These are phyloP conservation scores for Amborella trichopoda DNA, from an alignment of 164 flowering plant species.

Conservation along the genomic window DNA sequence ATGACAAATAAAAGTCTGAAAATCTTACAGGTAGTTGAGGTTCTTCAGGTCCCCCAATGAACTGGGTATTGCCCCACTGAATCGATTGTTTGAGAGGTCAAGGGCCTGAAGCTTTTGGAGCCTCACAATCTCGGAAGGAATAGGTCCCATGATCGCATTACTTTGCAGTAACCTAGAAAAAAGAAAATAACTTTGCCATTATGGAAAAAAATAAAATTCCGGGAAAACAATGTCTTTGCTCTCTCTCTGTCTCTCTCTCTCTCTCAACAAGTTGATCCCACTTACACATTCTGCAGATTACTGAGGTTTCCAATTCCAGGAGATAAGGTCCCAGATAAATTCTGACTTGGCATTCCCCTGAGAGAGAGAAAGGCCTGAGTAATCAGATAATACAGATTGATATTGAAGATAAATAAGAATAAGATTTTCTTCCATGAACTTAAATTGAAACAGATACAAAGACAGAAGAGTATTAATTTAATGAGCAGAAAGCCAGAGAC, in stretches of 20 bases:
- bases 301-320: constrained; percentile 73
- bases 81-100: constrained; percentile 74
- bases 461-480: background rate
- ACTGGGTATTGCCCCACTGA: constrained; percentile 63
- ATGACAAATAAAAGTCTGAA: no score
- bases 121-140: constrained; percentile 66
- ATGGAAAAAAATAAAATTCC: no score
- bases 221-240: no score
- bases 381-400: no score
- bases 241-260: no score
- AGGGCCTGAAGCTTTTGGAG: constrained; percentile 77
- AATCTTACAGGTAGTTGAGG: constrained; percentile 78
- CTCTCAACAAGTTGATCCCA: constrained; percentile 5
- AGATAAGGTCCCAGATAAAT: constrained; percentile 73
- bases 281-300: constrained; percentile 82
- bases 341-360: constrained; percentile 87
- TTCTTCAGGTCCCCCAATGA: constrained; percentile 61
- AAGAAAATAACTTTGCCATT: no score
- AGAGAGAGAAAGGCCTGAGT: no score
- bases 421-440: no score
- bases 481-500: background rate
- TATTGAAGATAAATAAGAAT: no score
- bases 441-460: background rate
- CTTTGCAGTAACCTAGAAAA: constrained; percentile 65
- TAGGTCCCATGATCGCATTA: constrained; percentile 74